A percentile compares a stretch with the other conserved stretches of the same genome.
Evolutionary conservation across 2,329 filamentous ascomycete species (phyloP).

Genomic region (Exophiala sp.): DNA sequence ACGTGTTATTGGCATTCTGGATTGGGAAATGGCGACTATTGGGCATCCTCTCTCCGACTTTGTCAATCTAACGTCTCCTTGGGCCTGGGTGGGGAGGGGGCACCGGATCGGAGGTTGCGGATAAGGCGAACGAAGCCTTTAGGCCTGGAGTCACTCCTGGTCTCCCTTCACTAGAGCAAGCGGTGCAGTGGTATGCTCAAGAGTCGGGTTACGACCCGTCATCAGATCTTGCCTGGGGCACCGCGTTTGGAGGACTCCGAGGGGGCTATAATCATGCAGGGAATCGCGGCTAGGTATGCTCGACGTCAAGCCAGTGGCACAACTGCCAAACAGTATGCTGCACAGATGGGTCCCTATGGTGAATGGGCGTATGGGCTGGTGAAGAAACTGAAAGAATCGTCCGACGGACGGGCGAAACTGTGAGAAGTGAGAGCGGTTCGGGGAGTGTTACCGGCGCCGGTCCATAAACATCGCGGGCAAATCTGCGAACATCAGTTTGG

Average conservation of each 20-base stretch:
- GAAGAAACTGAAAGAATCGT: conserved; percentile 39
- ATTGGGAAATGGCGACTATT: conserved; percentile 98
- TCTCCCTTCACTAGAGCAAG: conserved; percentile 54
- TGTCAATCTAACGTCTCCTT: conserved; percentile 61
- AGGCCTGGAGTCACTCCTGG: conserved; percentile 59
- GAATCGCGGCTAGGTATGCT: conserved; percentile 85
- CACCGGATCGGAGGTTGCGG: conserved; percentile 26
- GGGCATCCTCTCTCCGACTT: conserved; percentile 93
- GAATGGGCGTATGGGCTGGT: conserved; percentile 73
- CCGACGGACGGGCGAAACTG: conserved; percentile 37
- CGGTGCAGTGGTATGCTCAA: conserved; percentile 61
- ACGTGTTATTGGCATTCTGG: conserved; percentile 82
- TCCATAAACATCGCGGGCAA: too few species aligned
- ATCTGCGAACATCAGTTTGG: too few species aligned
- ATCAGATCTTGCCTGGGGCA: conserved; percentile 56
- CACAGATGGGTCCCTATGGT: conserved; percentile 64
- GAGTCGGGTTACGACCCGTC: conserved; percentile 65
- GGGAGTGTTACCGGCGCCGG: too few species aligned
- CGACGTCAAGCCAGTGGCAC: conserved; percentile 82
- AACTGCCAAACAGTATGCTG: conserved; percentile 66
- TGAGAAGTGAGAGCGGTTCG: conserved; percentile 32
- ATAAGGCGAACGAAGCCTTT: conserved; percentile 43
- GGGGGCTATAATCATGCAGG: conserved; percentile 67
- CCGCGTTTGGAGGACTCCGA: conserved; percentile 57
- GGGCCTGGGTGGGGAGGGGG: conserved; percentile 35